These are phyloP conservation scores for Omphalea diandra DNA, from an alignment of 441 rosid species.

Conservation along the genomic window DNA sequence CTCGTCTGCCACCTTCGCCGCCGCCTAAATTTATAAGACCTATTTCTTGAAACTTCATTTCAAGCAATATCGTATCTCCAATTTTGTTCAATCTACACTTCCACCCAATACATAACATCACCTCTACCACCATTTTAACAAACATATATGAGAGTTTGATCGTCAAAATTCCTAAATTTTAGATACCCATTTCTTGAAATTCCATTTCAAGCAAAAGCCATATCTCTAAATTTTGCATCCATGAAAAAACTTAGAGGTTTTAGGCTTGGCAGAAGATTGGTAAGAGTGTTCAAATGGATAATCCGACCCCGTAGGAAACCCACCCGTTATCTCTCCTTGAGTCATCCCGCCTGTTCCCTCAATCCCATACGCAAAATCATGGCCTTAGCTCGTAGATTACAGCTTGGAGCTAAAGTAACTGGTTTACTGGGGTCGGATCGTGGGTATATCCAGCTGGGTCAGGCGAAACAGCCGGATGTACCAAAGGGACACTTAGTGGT, in stretches of 20 bases:
- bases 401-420: slow-evolving; percentile 35
- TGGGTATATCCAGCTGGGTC: slow-evolving; percentile 42
- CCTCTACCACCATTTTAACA: background rate
- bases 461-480: slow-evolving; percentile 27
- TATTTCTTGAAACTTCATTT: no score
- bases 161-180: background rate
- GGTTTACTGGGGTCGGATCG: slow-evolving; percentile 28
- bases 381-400: slow-evolving; percentile 35
- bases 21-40: no score
- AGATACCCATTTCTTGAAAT: background rate
- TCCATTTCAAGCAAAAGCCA: background rate
- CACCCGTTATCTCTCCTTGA: slow-evolving; percentile 8
- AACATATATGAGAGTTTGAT: slow-evolving; percentile 8
- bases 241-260: slow-evolving; percentile 53
- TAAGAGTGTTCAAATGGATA: slow-evolving; percentile 45
- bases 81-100: no score
- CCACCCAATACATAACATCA: no score
- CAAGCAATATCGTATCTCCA: no score
- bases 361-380: slow-evolving; percentile 40
- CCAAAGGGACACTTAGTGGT: slow-evolving; percentile 70
- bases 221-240: background rate
- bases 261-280: slow-evolving; percentile 48
- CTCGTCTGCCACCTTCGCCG: no score
- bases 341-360: background rate
- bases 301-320: slow-evolving; percentile 33